phyloP scores from a whole-genome alignment of 441 rosid genomes.

The Aquilaria agallochum region DNA sequence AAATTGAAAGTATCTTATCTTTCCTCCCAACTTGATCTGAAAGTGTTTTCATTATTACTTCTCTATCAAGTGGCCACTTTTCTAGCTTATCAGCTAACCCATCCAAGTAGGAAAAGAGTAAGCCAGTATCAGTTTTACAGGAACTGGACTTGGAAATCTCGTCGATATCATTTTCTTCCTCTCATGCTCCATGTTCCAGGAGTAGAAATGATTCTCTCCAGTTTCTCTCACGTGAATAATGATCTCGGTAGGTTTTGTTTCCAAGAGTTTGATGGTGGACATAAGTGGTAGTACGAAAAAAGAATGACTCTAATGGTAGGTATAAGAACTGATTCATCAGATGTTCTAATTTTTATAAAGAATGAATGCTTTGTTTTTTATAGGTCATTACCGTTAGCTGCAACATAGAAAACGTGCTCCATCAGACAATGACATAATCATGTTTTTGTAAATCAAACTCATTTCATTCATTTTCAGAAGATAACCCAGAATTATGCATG shows the following conservation, averaged over 20 bases:
- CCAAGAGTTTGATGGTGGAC: constrained; percentile 10
- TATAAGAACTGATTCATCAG: too few relatives aligned
- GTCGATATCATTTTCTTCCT: background rate
- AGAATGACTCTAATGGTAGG: too few relatives aligned
- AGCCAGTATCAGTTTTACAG: constrained; percentile 1
- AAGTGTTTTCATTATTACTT: constrained; percentile 4
- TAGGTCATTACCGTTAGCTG: too few relatives aligned
- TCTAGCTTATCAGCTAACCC: background rate
- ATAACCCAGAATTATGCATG: too few relatives aligned
- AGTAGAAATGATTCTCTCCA: constrained; percentile 12
- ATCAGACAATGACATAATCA: too few relatives aligned
- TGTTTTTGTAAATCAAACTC: too few relatives aligned
- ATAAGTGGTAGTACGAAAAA: background rate
- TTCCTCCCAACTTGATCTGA: constrained; percentile 13
- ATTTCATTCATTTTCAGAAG: too few relatives aligned
- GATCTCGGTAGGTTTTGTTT: background rate
- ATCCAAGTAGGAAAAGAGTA: background rate
- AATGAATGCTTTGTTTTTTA: too few relatives aligned
- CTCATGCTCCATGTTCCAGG: background rate
- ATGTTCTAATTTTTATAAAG: too few relatives aligned
- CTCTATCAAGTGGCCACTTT: background rate
- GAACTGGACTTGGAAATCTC: constrained; percentile 12
- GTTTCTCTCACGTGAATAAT: background rate
- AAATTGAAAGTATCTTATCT: background rate
- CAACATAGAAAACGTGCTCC: too few relatives aligned